A percentile compares a stretch with the other conserved stretches of the same genome.
Evolutionary conservation across 1,139 yeast genomes (phyloP).

Genomic region (Yamadazyma diddensiae): DNA sequence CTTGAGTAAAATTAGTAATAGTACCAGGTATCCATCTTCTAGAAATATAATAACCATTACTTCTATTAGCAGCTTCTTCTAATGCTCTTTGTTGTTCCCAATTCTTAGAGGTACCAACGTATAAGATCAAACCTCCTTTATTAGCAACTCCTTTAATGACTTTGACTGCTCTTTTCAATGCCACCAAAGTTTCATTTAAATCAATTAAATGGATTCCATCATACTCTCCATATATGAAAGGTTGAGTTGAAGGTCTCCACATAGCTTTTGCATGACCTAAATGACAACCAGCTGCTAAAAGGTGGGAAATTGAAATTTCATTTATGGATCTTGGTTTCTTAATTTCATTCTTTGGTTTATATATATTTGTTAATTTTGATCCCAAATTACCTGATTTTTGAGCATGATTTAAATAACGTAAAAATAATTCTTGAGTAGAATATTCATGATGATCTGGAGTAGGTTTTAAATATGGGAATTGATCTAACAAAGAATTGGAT

Average conservation of each 20-base stretch:
- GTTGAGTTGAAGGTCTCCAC: slow-evolving; percentile 85
- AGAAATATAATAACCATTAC: slow-evolving; percentile 77
- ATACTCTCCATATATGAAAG: slow-evolving; percentile 82
- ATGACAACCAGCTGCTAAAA: slow-evolving; percentile 92
- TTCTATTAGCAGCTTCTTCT: slow-evolving; percentile 74
- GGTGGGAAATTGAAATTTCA: slow-evolving; percentile 61
- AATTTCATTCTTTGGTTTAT: slow-evolving; percentile 67
- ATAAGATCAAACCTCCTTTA: slow-evolving; percentile 81
- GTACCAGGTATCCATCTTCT: slow-evolving; percentile 96
- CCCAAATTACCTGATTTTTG: slow-evolving; percentile 57
- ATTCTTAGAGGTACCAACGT: slow-evolving; percentile 80
- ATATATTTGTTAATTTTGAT: slow-evolving; percentile 59
- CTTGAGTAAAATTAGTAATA: slow-evolving; percentile 78
- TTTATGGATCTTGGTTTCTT: slow-evolving; percentile 54
- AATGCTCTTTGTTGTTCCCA: slow-evolving; percentile 65
- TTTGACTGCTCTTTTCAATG: slow-evolving; percentile 74
- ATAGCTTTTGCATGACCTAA: slow-evolving; percentile 82
- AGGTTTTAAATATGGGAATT: slow-evolving; percentile 41
- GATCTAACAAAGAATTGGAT: slow-evolving; percentile 27
- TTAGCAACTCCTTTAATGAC: slow-evolving; percentile 79
- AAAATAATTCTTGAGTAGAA: slow-evolving; percentile 69
- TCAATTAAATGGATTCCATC: slow-evolving; percentile 89
- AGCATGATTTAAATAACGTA: slow-evolving; percentile 62
- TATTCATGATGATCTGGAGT: slow-evolving; percentile 50
- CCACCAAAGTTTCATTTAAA: slow-evolving; percentile 73